Evolutionary conservation across 768 basidiomycete species (phyloP), one percentile per base, ranked within the genome.

Genomic region (Kwoniella shandongensis): DNA sequence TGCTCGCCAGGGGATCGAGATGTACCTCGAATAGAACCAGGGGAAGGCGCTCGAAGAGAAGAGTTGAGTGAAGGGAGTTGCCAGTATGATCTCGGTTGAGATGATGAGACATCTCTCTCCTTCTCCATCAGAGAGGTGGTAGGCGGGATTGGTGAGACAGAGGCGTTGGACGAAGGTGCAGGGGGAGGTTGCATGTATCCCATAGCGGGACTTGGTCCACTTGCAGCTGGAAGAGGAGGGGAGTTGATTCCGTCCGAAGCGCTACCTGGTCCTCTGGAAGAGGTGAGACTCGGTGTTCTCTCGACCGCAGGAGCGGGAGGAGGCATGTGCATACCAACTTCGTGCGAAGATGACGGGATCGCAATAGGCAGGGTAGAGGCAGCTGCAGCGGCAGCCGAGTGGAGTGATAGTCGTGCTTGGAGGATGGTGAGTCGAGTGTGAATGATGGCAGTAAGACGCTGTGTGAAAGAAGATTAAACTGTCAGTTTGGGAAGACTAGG

Each of bases 371-470:
- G 4, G 35, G 13, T 25, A 27, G 18, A 17, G 51, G 45, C 26
- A n/a, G 54, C 25, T 6, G 65, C 32, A 5, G 68, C 68, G 22
- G 70, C 68, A 15, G 70, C 64, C 13, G 67, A 60, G 40, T 72
- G 70, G 1, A 72, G 58, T 7, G 59, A 63, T 1, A 72, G 58
- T 25, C 68, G 60, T n/a, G 68, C 73, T 66, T 74, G 75, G 12
- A 76, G 71, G 51, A 76, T 64, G 18, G 71, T 67, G 10, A 76
- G 61, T 35, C 75, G 65, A 22, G 72, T 76, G 44, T 72, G 69
- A 20, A 76, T 71, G 42, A 74, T 61, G 26, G 70, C 66, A 3
- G 75, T 69, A 22, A 74, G 65, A 27, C 75, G 70, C 69, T 74
- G 46, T 26, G 44, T 29, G 17, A 29, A 6, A 22, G 3, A 22